Conservation (phyloP, 257 asterid genomes). For the Cruciata laevipes region DNA sequence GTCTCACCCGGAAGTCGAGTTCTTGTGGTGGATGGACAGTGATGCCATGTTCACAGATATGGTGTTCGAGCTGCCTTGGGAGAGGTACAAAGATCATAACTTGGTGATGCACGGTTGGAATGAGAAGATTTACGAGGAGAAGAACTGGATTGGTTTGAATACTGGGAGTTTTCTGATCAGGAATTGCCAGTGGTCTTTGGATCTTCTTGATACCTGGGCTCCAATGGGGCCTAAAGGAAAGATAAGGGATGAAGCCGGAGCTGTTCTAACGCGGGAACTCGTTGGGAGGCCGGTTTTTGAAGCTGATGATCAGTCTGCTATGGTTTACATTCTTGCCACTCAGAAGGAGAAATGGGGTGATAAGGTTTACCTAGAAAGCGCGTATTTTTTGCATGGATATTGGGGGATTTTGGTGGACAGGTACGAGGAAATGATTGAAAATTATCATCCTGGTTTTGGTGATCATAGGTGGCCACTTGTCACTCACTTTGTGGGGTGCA, state of each 20-base stretch:
- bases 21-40: slow-evolving; percentile 98
- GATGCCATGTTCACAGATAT: slow-evolving; percentile 92
- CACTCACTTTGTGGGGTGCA: slow-evolving; percentile 98
- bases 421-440: slow-evolving; percentile 92
- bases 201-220: slow-evolving; percentile 74
- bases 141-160: slow-evolving; percentile 88
- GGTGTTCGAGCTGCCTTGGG: slow-evolving; percentile 94
- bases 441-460: slow-evolving; percentile 79
- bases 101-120: slow-evolving; percentile 92
- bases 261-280: slow-evolving; percentile 58
- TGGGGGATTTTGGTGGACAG: slow-evolving; percentile 88
- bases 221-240: slow-evolving; percentile 98
- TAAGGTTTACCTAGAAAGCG: slow-evolving; percentile 72
- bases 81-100: slow-evolving; percentile 63
- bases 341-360: slow-evolving; percentile 75
- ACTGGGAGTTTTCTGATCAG: slow-evolving; percentile 89
- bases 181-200: slow-evolving; percentile 89
- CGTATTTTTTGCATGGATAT: slow-evolving; percentile 74
- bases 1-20: slow-evolving; percentile 88
- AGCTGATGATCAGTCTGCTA: slow-evolving; percentile 94
- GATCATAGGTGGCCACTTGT: slow-evolving; percentile 96
- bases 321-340: slow-evolving; percentile 79
- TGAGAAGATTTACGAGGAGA: slow-evolving; percentile 59
- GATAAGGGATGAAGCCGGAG: slow-evolving; percentile 74
- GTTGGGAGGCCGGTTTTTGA: slow-evolving; percentile 76